Base-by-base conservation (phyloP, 768 basidiomycete genomes). In the Melanogaster broomeanus region DNA sequence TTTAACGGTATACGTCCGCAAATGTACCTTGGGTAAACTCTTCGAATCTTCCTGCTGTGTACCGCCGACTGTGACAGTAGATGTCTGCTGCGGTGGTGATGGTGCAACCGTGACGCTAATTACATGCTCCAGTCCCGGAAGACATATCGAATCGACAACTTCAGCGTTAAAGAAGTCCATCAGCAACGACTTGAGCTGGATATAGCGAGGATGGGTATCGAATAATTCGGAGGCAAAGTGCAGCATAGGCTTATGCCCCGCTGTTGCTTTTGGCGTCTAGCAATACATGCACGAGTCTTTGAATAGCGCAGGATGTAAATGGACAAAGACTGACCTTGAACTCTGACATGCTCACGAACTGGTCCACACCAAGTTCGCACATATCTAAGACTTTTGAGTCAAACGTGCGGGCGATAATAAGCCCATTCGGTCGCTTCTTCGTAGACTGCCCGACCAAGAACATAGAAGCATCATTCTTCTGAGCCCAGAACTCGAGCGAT, bases 221-320 rank as follows among this genome's bases (percentile, higher is more conserved):
- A 98, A 99, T 10, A 98, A 79, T 55, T 93, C 91, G 1, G 93
- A 95, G 13, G 93, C 91, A 65, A 99, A 99, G 65, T 96, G 93
- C 79, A 99, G 85, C 58, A 98, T 72, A 41, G 97, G 96, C 61
- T 90, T 87, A 61, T 93, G 84, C 10, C 94, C 96, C 21, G 88
- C 84, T 4, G 93, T 88, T 13, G 88, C 85, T 81, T 96, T 98
- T 21, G 84, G 77, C 37, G 89, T 88, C 97, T 94, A 62, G 15
- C 6, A 24, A 27, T n/a, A 42, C 46, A 49, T 37, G 6, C 33
- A 19, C n/a, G 12, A 34, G 42, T 42, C 16, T 13, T 42, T 25
- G 37, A 13, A 24, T 18, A 18, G 33, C 28, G 15, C 31, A 27
- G 30, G 43, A 16, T 33, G 33, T 15, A 21, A 28, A 27, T n/a